A percentile compares a stretch with the other conserved stretches of the same genome.
Evolutionary conservation across 1,284 basidiomycete genomes (phyloP).

Genomic region (Apiotrichum sp.): DNA sequence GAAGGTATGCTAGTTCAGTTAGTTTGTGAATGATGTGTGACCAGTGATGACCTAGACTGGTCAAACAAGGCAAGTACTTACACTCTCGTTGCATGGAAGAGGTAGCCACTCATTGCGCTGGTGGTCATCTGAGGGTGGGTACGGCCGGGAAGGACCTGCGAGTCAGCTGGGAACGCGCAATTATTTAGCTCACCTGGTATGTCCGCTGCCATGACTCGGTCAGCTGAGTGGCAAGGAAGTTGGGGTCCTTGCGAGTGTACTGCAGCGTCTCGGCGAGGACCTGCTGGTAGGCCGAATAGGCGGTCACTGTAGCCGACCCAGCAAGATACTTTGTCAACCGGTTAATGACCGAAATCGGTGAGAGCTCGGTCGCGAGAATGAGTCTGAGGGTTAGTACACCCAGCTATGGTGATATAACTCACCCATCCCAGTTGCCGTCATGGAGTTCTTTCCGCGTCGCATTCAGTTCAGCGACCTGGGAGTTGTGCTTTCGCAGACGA

Average conservation of each 20-base stretch:
- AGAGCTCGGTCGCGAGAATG: slow-evolving; percentile 76
- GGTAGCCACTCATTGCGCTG: slow-evolving; percentile 79
- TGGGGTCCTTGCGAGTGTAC: slow-evolving; percentile 60
- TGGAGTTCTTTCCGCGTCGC: slow-evolving; percentile 74
- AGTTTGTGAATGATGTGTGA: background rate
- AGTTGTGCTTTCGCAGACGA: slow-evolving; percentile 29
- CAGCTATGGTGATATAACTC: slow-evolving; percentile 23
- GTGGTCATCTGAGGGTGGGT: slow-evolving; percentile 95
- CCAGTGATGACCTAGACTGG: too few relatives aligned
- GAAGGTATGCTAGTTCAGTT: slow-evolving; percentile 20
- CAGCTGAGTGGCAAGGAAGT: slow-evolving; percentile 71
- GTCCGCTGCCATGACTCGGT: slow-evolving; percentile 83
- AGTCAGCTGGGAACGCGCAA: background rate
- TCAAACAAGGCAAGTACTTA: slow-evolving; percentile 46
- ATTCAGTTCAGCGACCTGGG: slow-evolving; percentile 50
- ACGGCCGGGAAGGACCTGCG: slow-evolving; percentile 76
- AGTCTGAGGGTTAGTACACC: slow-evolving; percentile 52
- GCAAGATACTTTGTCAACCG: slow-evolving; percentile 67
- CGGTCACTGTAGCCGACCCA: slow-evolving; percentile 79
- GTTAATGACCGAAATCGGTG: slow-evolving; percentile 74
- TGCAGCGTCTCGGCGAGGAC: slow-evolving; percentile 72
- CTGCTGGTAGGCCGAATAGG: slow-evolving; percentile 76
- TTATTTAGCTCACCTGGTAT: slow-evolving; percentile 62
- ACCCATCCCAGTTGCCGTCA: slow-evolving; percentile 80
- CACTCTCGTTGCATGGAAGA: slow-evolving; percentile 81